These are phyloP conservation scores for Elsinoe fawcettii DNA, from an alignment of 2,329 filamentous ascomycete genomes.

Conservation along the genomic window DNA sequence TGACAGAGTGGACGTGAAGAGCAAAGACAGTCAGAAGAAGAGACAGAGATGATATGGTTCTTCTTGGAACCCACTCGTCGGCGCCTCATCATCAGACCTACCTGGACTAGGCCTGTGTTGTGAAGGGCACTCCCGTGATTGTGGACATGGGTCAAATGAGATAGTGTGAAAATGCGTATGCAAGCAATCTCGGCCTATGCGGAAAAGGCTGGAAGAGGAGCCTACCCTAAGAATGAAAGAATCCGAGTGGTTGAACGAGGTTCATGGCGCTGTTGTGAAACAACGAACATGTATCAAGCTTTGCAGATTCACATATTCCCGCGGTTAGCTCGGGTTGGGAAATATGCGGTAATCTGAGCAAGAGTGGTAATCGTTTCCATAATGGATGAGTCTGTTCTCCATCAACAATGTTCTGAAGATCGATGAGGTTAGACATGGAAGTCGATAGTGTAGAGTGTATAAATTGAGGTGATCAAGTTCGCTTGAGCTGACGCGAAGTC, in stretches of 20 bases:
- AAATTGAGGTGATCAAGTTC: neutral
- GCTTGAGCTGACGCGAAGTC: too few species aligned
- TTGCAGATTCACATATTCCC: neutral
- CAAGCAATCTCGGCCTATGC: slow-evolving; percentile 6
- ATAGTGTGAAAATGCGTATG: slow-evolving; percentile 1
- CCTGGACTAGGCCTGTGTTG: slow-evolving; percentile 5
- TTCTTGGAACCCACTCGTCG: neutral
- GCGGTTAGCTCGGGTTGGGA: slow-evolving; percentile 4
- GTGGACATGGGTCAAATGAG: slow-evolving; percentile 1
- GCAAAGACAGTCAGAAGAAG: slow-evolving; percentile 4
- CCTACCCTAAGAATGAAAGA: neutral
- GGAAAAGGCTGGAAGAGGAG: neutral
- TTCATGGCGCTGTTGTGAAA: slow-evolving; percentile 4
- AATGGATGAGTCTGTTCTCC: neutral
- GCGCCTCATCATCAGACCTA: slow-evolving; percentile 10
- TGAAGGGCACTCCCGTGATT: slow-evolving; percentile 11
- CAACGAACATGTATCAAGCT: slow-evolving; percentile 4
- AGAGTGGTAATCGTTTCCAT: neutral
- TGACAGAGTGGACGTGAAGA: neutral
- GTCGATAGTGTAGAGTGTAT: neutral
- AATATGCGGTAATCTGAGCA: neutral
- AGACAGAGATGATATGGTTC: slow-evolving; percentile 10
- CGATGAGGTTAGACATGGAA: too few species aligned
- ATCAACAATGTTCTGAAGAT: neutral
- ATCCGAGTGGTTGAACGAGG: slow-evolving; percentile 8